Base-by-base conservation (phyloP, 164 flowering plant species). In the Piper betle region DNA sequence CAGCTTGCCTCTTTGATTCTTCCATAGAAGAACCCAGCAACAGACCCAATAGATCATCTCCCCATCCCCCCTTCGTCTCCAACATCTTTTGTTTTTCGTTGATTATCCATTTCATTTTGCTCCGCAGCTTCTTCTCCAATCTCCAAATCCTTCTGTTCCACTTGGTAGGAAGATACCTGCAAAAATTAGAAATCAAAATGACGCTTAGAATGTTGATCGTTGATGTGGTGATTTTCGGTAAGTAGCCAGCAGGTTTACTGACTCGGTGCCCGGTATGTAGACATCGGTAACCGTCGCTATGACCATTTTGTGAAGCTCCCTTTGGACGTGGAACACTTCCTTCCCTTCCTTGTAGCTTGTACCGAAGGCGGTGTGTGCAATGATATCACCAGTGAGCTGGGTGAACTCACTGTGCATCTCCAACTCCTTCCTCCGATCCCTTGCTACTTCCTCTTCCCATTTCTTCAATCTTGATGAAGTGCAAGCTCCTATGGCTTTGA, bases 281-380 rank as follows among this genome's bases (percentile, higher is more conserved):
- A 73, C 11, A 25, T 68, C 64, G 15, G 53, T 53, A 42, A 3
- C 41, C 4, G 69, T 19, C 42, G 65, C 68, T n/a, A 52, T 54
- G 41, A 57, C 68, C 41, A 54, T 66, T 7, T 7, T 37, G 25
- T 58, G 67, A 25, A 73, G 75, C 69, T 73, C 75, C 18, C 39
- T 37, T 52, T 73, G 72, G 13, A 72, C 73, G 53, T 66, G 25
- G 39, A 73, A 73, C 7, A 70, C 67, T 37, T 66, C 75, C 58
- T 56, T 73, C 46, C 77, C 80, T 57, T 71, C 63, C 6, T 33
- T 15, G 67, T 57, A 74, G 67, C 73, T 69, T 15, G 69, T 69
- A 2, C 77, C 73, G 38, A 77, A 77, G 19, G 80, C 72, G 18
- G 77, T 77, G 38, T 62, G 73, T 7, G 80, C 65, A 17, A 77